Evolutionary conservation across 129 eudicot species (phyloP), one percentile per base, ranked within the genome.

Genomic region (Artemisia argyi): DNA sequence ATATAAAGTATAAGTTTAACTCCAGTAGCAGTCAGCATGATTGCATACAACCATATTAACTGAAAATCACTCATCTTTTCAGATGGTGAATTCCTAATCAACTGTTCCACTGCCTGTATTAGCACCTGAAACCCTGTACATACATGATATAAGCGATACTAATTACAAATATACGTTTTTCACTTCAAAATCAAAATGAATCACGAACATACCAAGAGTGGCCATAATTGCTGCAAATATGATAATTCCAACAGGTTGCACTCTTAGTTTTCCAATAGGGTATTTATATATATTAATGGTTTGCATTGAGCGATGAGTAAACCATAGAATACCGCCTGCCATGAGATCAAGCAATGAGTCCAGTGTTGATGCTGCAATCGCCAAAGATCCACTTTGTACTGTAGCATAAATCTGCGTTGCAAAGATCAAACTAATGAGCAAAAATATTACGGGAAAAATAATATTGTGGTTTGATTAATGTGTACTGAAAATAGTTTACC

Each of bases 151-250:
- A 17, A 2, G 14, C 16, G 18, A 57, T 16, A 6, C 28, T 19
- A 56, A 11, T 52, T 19, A 71, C 51, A 3, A 42, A 66, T 10
- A 48, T 6, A 8, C 46, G 0, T 5, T 11, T 53, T 69, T 28
- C n/a, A 60, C 59, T 59, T 59, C 11, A 46, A 22, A 35, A 35
- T 32, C 19, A 35, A 70, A 15, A 69, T 17, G n/a, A 32, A 28
- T 72, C 7, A 24, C 28, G 16, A 65, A 51, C 73, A 14, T 73
- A 87, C 95, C 95, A 52, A 88, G 95, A 82, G 95, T 88, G 69
- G 95, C 90, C 95, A 88, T 88, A 51, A 88, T 76, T 54, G 95
- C 95, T 12, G 95, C 95, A 69, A 88, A 88, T 63, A 88, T 88
- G 54, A 88, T 81, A 30, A 88, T 88, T 24, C 95, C 95, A 24